A percentile compares a stretch with the other conserved stretches of the same genome.
Conservation (phyloP, 345 rosid genomes). For the Clarkia xantiana region DNA sequence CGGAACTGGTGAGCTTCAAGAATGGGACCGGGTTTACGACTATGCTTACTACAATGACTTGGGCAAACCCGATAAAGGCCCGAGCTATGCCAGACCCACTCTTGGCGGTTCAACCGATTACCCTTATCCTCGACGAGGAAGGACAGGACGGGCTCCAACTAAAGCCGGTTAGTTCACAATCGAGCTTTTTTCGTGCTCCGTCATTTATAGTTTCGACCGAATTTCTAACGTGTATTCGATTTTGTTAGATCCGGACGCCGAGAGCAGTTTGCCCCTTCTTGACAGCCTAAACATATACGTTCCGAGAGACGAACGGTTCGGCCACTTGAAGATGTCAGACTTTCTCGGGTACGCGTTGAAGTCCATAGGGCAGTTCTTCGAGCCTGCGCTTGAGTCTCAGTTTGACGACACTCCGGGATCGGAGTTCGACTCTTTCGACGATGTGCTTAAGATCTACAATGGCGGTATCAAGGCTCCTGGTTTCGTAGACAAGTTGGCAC, state of each 20-base stretch:
- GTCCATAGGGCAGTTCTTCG: conserved; percentile 19
- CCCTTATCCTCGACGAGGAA: conserved; percentile 38
- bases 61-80: conserved; percentile 26
- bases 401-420: conserved; percentile 15
- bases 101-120: conserved; percentile 30
- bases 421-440: conserved; percentile 31
- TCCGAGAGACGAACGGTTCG: conserved; percentile 29
- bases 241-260: conserved; percentile 19
- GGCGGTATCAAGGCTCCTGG: conserved; percentile 24
- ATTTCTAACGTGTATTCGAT: not conserved
- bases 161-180: conserved; percentile 13
- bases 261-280: conserved; percentile 21
- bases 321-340: conserved; percentile 29
- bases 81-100: conserved; percentile 19
- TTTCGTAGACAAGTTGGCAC: conserved; percentile 9
- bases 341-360: conserved; percentile 24
- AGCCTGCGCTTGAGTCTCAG: conserved; percentile 20
- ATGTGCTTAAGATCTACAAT: conserved; percentile 17
- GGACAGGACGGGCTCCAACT: conserved; percentile 26
- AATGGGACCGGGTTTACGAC: conserved; percentile 35
- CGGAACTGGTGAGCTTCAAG: conserved; percentile 22
- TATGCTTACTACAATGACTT: conserved; percentile 32
- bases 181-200: not conserved
- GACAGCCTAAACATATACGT: conserved; percentile 20
- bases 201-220: not conserved